phyloP scores from a whole-genome alignment of 2,329 filamentous ascomycete species.

The Fusarium globosum region DNA sequence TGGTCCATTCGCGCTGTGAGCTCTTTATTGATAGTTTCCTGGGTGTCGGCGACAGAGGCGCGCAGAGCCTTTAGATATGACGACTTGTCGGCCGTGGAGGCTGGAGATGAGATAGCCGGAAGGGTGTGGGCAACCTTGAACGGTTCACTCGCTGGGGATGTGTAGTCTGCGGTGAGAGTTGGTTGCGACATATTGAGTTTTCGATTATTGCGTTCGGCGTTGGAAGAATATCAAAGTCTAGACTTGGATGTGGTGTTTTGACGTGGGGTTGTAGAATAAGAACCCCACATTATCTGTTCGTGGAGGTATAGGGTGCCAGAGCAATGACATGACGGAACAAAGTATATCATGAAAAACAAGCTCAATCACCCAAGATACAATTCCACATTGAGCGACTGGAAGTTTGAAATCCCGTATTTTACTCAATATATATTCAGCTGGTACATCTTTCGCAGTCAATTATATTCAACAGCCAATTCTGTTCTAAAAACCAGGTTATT shows the following conservation, averaged over 20 bases:
- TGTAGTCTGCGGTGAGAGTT: conserved; percentile 60
- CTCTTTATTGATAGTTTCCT: conserved; percentile 75
- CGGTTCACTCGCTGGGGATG: conserved; percentile 59
- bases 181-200: conserved; percentile 27
- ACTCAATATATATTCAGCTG: background rate
- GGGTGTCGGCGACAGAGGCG: conserved; percentile 66
- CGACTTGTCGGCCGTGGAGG: conserved; percentile 62
- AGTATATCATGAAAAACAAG: background rate
- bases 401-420: background rate
- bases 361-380: background rate
- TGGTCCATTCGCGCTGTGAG: conserved; percentile 80
- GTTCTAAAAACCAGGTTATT: conserved; percentile 8
- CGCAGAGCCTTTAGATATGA: conserved; percentile 70
- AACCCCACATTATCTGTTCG: conserved; percentile 15
- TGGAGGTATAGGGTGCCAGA: background rate
- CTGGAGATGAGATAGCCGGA: conserved; percentile 48
- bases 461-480: background rate
- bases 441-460: background rate
- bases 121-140: conserved; percentile 58
- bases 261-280: conserved; percentile 36
- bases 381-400: background rate
- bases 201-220: background rate
- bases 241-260: conserved; percentile 13
- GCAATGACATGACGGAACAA: background rate
- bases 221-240: background rate